Percentiles rank a stretch among this genome's conserved stretches.
phyloP scores from a whole-genome alignment of 495 filamentous ascomycete species.

The Penicillium soppii region DNA sequence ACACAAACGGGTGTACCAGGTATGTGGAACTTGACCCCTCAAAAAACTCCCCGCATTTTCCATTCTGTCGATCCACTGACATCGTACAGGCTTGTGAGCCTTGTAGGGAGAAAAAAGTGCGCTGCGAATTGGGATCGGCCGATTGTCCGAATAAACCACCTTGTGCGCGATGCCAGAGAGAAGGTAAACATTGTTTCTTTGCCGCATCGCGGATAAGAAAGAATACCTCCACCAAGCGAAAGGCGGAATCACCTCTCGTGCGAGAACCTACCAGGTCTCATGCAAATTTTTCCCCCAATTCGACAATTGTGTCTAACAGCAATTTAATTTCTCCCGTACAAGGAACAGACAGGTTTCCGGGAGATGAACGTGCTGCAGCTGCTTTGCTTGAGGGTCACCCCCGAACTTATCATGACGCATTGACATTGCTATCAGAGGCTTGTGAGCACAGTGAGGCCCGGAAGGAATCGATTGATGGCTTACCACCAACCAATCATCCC shows the following conservation, averaged over 20 bases:
- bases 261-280: background rate
- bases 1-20: slow-evolving; percentile 10
- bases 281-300: background rate
- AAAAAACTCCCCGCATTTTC: background rate
- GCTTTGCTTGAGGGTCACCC: slow-evolving; percentile 5
- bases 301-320: background rate
- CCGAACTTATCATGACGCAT: slow-evolving; percentile 5
- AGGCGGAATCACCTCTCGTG: background rate
- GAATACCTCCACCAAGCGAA: slow-evolving; percentile 39
- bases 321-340: background rate
- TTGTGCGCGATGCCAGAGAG: slow-evolving; percentile 75
- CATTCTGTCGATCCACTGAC: background rate
- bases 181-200: slow-evolving; percentile 82
- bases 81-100: slow-evolving; percentile 6
- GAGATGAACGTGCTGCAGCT: slow-evolving; percentile 22
- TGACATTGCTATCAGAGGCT: slow-evolving; percentile 5
- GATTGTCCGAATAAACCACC: slow-evolving; percentile 80
- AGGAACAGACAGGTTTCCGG: background rate
- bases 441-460: slow-evolving; percentile 1
- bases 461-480: background rate
- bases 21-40: background rate
- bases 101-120: slow-evolving; percentile 8
- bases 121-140: slow-evolving; percentile 37
- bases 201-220: slow-evolving; percentile 78
- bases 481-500: background rate